Evolutionary conservation across 2,329 filamentous ascomycete genomes (phyloP).

Genomic region (Ophiostoma quercus): DNA sequence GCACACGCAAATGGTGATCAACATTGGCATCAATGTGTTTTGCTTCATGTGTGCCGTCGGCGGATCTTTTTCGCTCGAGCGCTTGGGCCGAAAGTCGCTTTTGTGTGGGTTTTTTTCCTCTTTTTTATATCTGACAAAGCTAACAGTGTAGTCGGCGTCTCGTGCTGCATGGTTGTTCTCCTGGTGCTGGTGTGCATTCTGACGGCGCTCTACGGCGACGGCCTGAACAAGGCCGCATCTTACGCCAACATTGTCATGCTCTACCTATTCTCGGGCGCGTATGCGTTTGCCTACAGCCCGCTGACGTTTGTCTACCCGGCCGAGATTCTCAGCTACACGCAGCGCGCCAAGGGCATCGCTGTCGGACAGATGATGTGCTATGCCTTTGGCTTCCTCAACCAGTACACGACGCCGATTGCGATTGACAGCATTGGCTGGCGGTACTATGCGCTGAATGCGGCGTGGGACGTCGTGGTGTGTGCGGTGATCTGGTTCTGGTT

Average conservation of each 20-base stretch:
- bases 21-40: neutral
- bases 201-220: too few species aligned
- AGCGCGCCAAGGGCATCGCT: slow-evolving; percentile 16
- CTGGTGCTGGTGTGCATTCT: too few species aligned
- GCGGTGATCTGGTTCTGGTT: neutral
- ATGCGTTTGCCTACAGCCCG: neutral
- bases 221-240: too few species aligned
- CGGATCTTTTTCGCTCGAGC: too few species aligned
- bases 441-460: neutral
- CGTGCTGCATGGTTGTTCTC: too few species aligned
- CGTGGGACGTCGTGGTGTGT: neutral
- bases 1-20: neutral
- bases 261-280: neutral
- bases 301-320: neutral
- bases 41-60: neutral
- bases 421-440: neutral
- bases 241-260: neutral
- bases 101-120: too few species aligned
- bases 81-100: too few species aligned
- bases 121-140: too few species aligned
- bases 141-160: too few species aligned
- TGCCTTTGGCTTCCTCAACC: neutral
- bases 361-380: neutral
- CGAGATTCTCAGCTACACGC: slow-evolving; percentile 14
- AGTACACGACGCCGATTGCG: neutral